Conservation (phyloP, 306 rosid genomes). For the Trifolium pratense region DNA sequence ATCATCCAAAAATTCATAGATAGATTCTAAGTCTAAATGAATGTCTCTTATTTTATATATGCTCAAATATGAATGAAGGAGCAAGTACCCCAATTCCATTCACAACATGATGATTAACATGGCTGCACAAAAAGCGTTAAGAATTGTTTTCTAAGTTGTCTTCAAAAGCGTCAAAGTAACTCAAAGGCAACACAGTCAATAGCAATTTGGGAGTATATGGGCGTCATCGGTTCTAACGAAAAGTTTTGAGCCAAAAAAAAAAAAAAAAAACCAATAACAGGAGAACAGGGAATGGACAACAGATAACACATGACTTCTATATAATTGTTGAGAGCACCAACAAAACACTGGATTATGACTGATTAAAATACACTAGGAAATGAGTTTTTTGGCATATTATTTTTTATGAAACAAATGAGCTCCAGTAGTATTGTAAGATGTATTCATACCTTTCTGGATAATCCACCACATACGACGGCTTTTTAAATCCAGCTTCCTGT, state of each 20-base stretch:
- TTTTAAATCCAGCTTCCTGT: slow-evolving; percentile 82
- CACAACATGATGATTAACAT: neutral
- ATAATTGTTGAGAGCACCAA: neutral
- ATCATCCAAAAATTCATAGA: neutral
- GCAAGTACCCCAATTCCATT: neutral
- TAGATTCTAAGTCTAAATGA: neutral
- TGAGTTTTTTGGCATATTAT: neutral
- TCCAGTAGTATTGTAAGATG: neutral
- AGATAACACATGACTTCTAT: no score
- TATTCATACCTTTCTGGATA: slow-evolving; percentile 72
- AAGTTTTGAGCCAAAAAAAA: no score
- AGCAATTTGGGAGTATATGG: neutral
- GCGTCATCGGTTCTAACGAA: no score
- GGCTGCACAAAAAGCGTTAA: neutral
- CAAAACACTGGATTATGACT: slow-evolving; percentile 15
- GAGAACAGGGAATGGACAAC: no score
- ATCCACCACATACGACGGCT: slow-evolving; percentile 70
- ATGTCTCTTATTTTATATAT: neutral
- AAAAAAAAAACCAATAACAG: no score
- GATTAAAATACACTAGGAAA: neutral
- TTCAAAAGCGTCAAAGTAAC: neutral
- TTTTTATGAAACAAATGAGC: slow-evolving; percentile 14
- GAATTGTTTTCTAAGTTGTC: neutral
- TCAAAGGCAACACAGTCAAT: neutral
- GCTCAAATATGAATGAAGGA: neutral